Base-by-base conservation (phyloP, 1,284 basidiomycete species). In the Leccinum cinnamomeum region DNA sequence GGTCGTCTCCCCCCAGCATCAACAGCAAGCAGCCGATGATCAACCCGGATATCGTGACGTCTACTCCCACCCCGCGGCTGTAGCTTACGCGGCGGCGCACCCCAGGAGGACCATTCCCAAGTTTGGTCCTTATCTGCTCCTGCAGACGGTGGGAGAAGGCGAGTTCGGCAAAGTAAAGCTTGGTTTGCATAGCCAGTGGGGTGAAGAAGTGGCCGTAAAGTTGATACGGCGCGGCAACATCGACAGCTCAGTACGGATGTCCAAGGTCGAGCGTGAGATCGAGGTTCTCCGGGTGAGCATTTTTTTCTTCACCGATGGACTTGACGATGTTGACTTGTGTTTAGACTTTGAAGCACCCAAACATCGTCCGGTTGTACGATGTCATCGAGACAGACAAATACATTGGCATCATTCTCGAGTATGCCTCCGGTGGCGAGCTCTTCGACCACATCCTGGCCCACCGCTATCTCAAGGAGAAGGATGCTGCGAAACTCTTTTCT, bases 141-240 rank as follows among this genome's bases (percentile, higher is more conserved):
- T 98, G 11, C 95, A 97, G 76, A 98, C 95, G 0, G 83, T 98
- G 11, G 96, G 97, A 53, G 97, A 99, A 77, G 97, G 97, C 69
- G 97, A 99, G 81, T 99, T 99, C 75, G 97, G 97, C 61, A 99
- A 99, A 76, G 97, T 99, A 79, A 99, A 99, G 77, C 87, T 99
- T 28, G 97, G 97, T 8, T 84, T 99, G 54, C 97, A 99, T 76
- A 84, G 83, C 67, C 90, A 94, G 67, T 98, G 92, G 88, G 97
- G 95, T 30, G 96, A 98, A 76, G 97, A 99, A 76, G 96, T 98
- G n/a, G 97, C 97, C 14, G 95, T 99, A 75, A 99, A 99, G 81
- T 84, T 99, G 67, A 98, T 99, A 72, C 88, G 96, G 64, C 82
- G 95, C 56, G 95, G 95, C 37, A 97, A 92, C 76, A 89, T 99